A percentile compares a stretch with the other conserved stretches of the same genome.
phyloP scores from a whole-genome alignment of 176 grass and related monocot genomes.

The Avena eriantha region DNA sequence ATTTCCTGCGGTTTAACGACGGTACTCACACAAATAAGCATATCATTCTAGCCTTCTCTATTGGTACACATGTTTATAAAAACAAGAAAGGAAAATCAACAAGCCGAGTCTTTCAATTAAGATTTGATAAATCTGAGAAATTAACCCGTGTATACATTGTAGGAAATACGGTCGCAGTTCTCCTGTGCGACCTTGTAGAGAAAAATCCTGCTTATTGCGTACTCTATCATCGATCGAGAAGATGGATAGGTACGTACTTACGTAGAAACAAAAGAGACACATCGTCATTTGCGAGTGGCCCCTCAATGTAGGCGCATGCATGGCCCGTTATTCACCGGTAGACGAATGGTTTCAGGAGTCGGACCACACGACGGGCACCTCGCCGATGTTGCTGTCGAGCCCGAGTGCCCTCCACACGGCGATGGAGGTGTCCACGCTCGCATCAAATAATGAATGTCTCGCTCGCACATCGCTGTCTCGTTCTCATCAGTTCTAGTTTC shows the following conservation, averaged over 20 bases:
- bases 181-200: not conserved
- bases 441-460: no score
- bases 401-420: conserved; percentile 56
- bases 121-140: not conserved
- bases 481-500: no score
- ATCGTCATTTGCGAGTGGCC: not conserved
- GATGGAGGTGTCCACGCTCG: not conserved
- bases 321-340: not conserved
- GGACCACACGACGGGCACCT: conserved; percentile 40
- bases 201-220: not conserved
- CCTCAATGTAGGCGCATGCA: no score
- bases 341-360: not conserved
- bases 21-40: not conserved
- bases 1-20: no score
- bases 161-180: not conserved
- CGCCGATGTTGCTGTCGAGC: conserved; percentile 42
- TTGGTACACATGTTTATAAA: not conserved
- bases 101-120: not conserved
- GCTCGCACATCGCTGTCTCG: no score
- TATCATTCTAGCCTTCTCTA: not conserved
- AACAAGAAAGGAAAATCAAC: not conserved
- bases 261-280: not conserved
- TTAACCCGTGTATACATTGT: not conserved
- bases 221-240: not conserved
- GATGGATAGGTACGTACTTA: not conserved